These are phyloP conservation scores for Pseudotsuga menziesii DNA, from an alignment of 75 land plant genomes.

Conservation along the genomic window DNA sequence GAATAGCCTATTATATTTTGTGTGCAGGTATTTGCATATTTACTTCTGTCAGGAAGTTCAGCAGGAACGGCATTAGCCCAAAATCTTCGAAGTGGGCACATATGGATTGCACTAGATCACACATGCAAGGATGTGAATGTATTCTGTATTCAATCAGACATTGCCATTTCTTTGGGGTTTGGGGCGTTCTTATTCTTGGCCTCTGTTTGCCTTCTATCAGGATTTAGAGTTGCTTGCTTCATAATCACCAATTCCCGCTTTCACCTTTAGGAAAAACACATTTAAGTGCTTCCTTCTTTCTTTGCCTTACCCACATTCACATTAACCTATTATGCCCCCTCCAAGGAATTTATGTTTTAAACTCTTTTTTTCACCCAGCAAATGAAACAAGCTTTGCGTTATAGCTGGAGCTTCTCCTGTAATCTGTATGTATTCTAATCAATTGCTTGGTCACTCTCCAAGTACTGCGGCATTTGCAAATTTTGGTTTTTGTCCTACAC, in stretches of 20 bases:
- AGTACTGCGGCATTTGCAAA: too few relatives aligned
- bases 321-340: too few relatives aligned
- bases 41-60: constrained; percentile 57
- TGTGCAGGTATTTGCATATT: constrained; percentile 65
- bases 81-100: constrained; percentile 30
- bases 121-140: constrained; percentile 20
- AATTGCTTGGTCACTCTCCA: too few relatives aligned
- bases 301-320: too few relatives aligned
- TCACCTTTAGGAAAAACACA: constrained; percentile 6
- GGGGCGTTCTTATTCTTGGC: constrained; percentile 73
- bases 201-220: constrained; percentile 55
- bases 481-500: too few relatives aligned
- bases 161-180: constrained; percentile 61
- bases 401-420: too few relatives aligned
- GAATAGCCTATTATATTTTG: background rate
- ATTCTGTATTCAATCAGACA: constrained; percentile 66
- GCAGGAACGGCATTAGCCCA: constrained; percentile 61
- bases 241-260: constrained; percentile 50
- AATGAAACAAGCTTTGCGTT: too few relatives aligned
- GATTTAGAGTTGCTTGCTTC: constrained; percentile 59
- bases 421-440: too few relatives aligned
- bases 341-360: too few relatives aligned
- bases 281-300: too few relatives aligned
- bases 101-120: constrained; percentile 22
- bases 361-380: too few relatives aligned